phyloP scores from a whole-genome alignment of 164 flowering plant species.

The Liriodendron chinense region DNA sequence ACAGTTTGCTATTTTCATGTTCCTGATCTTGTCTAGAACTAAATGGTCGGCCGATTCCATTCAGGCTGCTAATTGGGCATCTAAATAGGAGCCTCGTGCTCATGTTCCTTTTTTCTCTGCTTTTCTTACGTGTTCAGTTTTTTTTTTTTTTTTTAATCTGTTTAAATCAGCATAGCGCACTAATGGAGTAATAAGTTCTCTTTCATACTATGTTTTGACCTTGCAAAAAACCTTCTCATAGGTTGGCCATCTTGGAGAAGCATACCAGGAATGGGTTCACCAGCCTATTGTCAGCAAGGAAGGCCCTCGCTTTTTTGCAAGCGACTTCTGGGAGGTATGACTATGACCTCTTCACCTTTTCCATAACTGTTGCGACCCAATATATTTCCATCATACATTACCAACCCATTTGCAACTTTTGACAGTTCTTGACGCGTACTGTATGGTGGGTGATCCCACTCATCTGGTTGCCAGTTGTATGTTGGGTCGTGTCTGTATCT shows the following conservation, averaged over 20 bases:
- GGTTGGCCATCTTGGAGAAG: conserved; percentile 98
- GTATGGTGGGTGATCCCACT: conserved; percentile 79
- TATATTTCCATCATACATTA: neutral
- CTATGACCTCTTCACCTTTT: neutral
- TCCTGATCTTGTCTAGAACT: neutral
- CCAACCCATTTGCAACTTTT: conserved; percentile 9
- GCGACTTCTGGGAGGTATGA: conserved; percentile 78
- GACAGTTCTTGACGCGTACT: conserved; percentile 78
- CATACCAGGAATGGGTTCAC: conserved; percentile 92
- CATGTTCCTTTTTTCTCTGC: no score
- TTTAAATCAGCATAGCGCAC: no score
- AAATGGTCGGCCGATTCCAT: no score
- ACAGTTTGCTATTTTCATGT: neutral
- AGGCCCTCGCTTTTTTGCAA: conserved; percentile 86
- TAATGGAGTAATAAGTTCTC: no score
- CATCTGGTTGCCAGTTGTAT: conserved; percentile 78
- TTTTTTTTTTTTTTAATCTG: no score
- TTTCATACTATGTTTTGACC: neutral
- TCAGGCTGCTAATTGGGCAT: no score
- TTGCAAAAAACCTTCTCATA: conserved; percentile 15
- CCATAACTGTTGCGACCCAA: neutral
- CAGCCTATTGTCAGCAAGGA: conserved; percentile 85
- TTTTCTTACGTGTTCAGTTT: no score
- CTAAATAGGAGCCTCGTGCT: no score
- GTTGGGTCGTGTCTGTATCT: conserved; percentile 46